A percentile compares a stretch with the other conserved stretches of the same genome.
Conservation (phyloP, 148 eudicot genomes). For the Selenicereus undatus region DNA sequence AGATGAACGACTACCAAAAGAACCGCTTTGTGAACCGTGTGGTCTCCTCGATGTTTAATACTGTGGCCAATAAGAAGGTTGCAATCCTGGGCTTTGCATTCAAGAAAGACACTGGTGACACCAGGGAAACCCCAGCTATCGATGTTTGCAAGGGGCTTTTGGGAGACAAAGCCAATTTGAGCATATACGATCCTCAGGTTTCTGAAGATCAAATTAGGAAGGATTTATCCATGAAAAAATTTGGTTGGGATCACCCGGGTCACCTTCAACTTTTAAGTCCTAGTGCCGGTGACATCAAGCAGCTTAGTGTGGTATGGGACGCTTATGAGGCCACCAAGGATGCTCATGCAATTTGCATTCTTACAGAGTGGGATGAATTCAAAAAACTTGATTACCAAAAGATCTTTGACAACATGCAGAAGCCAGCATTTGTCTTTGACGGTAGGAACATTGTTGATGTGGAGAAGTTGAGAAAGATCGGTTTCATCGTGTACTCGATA, state of each 20-base stretch:
- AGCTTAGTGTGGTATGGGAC: conserved; percentile 44
- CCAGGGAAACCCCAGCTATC: conserved; percentile 65
- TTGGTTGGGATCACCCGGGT: conserved; percentile 58
- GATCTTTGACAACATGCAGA: conserved; percentile 62
- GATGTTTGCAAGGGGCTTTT: conserved; percentile 62
- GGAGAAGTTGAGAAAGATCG: conserved; percentile 57
- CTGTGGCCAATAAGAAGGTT: conserved; percentile 54
- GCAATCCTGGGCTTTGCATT: conserved; percentile 67
- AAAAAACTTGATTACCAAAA: conserved; percentile 53
- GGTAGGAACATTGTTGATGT: conserved; percentile 64
- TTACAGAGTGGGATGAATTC: conserved; percentile 82
- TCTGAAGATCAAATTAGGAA: conserved; percentile 49
- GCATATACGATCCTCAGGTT: conserved; percentile 63
- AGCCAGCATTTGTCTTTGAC: conserved; percentile 69
- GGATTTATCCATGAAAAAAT: conserved; percentile 54
- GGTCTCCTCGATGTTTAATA: conserved; percentile 71
- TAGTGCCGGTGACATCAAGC: conserved; percentile 33
- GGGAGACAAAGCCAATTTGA: conserved; percentile 52
- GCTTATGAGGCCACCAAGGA: conserved; percentile 65
- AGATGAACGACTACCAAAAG: conserved; percentile 66
- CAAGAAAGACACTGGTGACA: conserved; percentile 73
- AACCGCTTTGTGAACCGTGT: conserved; percentile 61
- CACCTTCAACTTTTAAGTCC: conserved; percentile 51
- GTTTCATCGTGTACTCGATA: conserved; percentile 72
- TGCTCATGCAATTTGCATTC: conserved; percentile 63